Evolutionary conservation across 257 asterid species (phyloP), one percentile per base, ranked within the genome.

Genomic region (Solanum etuberosum): DNA sequence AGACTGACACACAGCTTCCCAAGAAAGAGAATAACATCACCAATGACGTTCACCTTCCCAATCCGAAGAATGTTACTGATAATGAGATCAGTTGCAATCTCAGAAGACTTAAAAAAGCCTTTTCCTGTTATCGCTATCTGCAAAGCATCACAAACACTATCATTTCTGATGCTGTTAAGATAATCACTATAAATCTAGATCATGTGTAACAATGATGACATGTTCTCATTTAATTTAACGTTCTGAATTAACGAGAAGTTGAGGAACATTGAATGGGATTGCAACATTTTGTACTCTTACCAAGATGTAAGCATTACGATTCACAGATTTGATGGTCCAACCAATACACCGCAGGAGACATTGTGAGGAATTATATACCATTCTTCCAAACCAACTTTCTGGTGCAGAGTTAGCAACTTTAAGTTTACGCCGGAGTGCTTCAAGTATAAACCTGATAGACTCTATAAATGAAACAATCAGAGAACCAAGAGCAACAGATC

Each of bases 1-100:
- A 97, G 98, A 91, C 99, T 97, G 82, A 97, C 99, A 68, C 98
- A 91, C 4, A 97, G 95, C 97, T 97, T 97, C 92, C 99, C 99
- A 0, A 97, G 97, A 90, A 96, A 96, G 83, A 97, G 98, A 82
- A 97, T 95, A 85, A 97, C 98, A 13, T 97, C 99, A 68, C 99
- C 98, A 3, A 97, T 93, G 51, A 97, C 98, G 20, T 97, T 93
- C 91, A 97, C 98, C 85, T 97, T 97, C 88, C 99, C 98, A 18
- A 96, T 97, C 88, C 99, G 90, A 72, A 96, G 95, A 48, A 97
- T 94, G 94, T 97, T 97, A 61, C 98, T 93, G 91, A 95, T 96
- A 83, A 97, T 97, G 92, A 96, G 90, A 87, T 95, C 98, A 15
- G 99, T 97, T 63, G 99, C 99, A 73, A 97, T 91, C 93, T 96